Evolutionary conservation across 768 basidiomycete genomes (phyloP), one percentile per base, ranked within the genome.

Genomic region (Suillus tomentosus): DNA sequence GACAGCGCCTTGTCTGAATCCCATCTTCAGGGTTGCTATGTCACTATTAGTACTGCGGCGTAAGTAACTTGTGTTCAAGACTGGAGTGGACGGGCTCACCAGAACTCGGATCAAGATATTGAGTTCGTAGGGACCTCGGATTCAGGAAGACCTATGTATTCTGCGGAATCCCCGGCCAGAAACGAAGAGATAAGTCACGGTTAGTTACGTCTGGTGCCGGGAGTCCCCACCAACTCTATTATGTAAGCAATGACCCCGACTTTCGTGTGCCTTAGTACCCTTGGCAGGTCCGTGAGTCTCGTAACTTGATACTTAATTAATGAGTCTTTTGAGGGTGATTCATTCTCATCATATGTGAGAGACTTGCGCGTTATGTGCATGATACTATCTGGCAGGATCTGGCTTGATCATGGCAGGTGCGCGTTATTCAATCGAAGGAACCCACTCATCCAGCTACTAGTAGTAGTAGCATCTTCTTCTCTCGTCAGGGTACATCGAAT

Each of bases 1-100:
- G 34, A 96, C 87, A n/a, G 92, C 90, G 48, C 92, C 94, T 74
- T 94, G 89, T 73, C 85, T 84, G 83, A 96, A 98, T 54, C 91
- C 91, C 94, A 96, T 96, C 19, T 50, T 71, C 51, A 54, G 51
- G 39, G 9, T 58, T 27, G 24, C 15, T 11, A 17, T 15, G 19
- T 37, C n/a, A 10, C 34, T 36, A n/a, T 34, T 54, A 54, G 31
- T 22, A 10, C 22, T 57, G 22, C 17, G 5, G 40, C 17, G 40
- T 43, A 31, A 58, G 27, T 34, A 36, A 54, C 37, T 57, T 7
- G 14, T 24, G 10, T 42, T 58, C 55, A 27, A 40, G n/a, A 55
- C 10, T 22, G 3, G 24, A 40, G 17, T 19, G 15, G 8, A 17
- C 39, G 39, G 24, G 39, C 56, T 57, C 24, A 58, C 57, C 17